Percentiles rank a stretch among this genome's conserved stretches.
Evolutionary conservation across 306 rosid genomes (phyloP).

Genomic region (Cicer pinnatifidum): DNA sequence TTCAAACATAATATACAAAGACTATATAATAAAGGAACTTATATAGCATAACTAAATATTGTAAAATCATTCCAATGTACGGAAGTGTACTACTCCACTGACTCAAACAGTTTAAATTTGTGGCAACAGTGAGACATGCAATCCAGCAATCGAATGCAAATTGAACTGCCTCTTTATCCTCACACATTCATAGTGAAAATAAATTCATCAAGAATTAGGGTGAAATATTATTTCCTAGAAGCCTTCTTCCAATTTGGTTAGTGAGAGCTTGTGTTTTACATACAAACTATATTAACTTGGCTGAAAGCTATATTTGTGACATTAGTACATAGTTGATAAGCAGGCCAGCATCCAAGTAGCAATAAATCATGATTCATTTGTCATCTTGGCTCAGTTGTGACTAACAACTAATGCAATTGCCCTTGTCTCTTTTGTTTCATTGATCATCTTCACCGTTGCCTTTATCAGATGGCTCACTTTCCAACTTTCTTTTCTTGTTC

Average conservation of each 20-base stretch:
- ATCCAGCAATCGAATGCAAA: neutral
- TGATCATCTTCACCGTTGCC: conserved; percentile 37
- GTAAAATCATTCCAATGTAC: neutral
- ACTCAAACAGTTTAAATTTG: neutral
- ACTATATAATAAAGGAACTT: neutral
- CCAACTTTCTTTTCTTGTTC: conserved; percentile 70
- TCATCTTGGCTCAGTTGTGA: conserved; percentile 26
- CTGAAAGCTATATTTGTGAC: conserved; percentile 35
- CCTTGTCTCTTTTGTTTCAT: conserved; percentile 35
- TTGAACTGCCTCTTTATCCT: neutral
- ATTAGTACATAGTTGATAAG: neutral
- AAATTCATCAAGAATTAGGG: neutral
- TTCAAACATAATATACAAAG: neutral
- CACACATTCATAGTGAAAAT: neutral
- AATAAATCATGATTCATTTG: conserved; percentile 15
- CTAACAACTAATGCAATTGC: conserved; percentile 28
- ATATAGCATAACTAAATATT: neutral
- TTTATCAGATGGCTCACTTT: conserved; percentile 51
- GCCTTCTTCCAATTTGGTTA: neutral
- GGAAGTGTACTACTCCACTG: neutral
- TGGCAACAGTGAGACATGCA: neutral
- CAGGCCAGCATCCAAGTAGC: conserved; percentile 25
- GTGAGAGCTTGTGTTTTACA: neutral
- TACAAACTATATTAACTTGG: conserved; percentile 24
- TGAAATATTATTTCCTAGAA: neutral